Conservation (phyloP, 106 monocot genomes). For the Narthecium ossifragum region DNA sequence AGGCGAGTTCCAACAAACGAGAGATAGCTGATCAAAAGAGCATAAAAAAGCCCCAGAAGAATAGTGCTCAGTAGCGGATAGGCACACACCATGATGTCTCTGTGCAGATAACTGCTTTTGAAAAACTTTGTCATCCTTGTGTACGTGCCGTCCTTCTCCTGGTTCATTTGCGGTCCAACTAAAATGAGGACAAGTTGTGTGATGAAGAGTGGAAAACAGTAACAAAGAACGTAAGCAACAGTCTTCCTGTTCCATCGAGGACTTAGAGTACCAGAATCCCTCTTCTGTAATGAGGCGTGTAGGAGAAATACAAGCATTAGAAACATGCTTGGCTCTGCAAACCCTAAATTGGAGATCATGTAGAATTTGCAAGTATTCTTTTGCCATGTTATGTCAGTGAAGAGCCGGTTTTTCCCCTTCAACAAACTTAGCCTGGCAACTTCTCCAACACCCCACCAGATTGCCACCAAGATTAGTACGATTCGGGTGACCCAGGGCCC, state of each 20-base stretch:
- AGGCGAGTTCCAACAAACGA: conserved; percentile 37
- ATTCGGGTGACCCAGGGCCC: conserved; percentile 70
- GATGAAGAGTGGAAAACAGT: conserved; percentile 43
- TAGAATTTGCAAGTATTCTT: conserved; percentile 55
- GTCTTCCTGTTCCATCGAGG: conserved; percentile 52
- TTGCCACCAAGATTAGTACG: conserved; percentile 44
- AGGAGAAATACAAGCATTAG: conserved; percentile 53
- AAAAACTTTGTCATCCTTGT: conserved; percentile 26
- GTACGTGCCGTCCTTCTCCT: conserved; percentile 8
- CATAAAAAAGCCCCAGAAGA: conserved; percentile 55
- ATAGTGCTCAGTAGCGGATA: conserved; percentile 69
- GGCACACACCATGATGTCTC: conserved; percentile 27
- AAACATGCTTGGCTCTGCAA: conserved; percentile 63
- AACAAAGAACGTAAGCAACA: conserved; percentile 17
- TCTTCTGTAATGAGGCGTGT: conserved; percentile 41
- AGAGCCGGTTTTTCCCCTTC: conserved; percentile 30
- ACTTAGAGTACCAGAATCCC: conserved; percentile 41
- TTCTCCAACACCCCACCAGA: conserved; percentile 63
- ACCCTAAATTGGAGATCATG: conserved; percentile 63
- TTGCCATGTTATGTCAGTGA: conserved; percentile 36
- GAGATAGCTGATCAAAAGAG: conserved; percentile 45
- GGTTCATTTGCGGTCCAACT: conserved; percentile 34
- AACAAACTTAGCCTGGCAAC: conserved; percentile 38
- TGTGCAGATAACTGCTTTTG: conserved; percentile 13
- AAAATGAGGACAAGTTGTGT: conserved; percentile 43